Evolutionary conservation across 148 eudicot genomes (phyloP), one percentile per base, ranked within the genome.

Genomic region (Diospyros kaki): DNA sequence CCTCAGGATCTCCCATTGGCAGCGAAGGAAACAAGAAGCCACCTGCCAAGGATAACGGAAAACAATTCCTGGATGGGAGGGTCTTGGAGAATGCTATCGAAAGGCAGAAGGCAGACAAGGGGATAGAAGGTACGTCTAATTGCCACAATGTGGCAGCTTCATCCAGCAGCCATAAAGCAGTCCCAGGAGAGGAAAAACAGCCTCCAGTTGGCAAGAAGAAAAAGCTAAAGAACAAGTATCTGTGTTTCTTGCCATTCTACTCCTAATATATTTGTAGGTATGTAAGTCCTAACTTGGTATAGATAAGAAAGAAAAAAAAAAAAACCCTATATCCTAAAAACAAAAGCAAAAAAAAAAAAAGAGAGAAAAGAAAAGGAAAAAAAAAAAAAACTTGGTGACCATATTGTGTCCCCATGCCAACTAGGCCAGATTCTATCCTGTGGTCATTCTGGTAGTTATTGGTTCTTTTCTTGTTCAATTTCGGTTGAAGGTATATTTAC

Each of bases 241-340:
- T 82, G 5, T 72, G 84, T 67, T 70, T 78, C 76, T 52, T 71
- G 70, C 76, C 76, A 11, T 78, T 82, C 69, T 81, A 81, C 60
- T 44, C 28, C 44, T 10, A 28, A 5, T 0, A 3, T 58, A 39
- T 18, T 44, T n/a, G 59, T 39, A 8, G 9, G 4, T 15, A 50
- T 28, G 28, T 28, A 28, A 0, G 28, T 28, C 28, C 28, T 28
- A 28, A 28, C 28, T 28, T 28, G 28, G 28, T 28, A 28, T 28
- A 28, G 28, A 28, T 28, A 28, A 28, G 28, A 28, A 28, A 28
- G 28, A 28, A 28, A 28, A 28, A 28, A 28, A 28, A 28, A 28
- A 28, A 28, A 28, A 28, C 28, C 28, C 28, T 28, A 28, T 28
- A 28, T 0, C 28, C 28, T 28, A 28, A 28, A 28, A 28, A 28